A percentile compares a stretch with the other conserved stretches of the same genome.
Conservation (phyloP, 1,139 yeast species). For the Candida sojae region DNA sequence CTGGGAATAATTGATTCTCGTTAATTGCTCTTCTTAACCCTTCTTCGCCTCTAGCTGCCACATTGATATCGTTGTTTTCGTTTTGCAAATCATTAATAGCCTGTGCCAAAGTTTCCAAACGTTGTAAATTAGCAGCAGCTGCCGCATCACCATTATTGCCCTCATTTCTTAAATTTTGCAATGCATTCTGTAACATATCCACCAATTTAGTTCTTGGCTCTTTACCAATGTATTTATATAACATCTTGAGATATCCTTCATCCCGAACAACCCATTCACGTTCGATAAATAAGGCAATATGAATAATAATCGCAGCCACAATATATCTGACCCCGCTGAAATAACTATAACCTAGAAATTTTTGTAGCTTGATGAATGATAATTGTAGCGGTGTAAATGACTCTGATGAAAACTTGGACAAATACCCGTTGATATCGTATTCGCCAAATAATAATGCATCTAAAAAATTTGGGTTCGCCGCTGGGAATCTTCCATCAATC, state of each 20-base stretch:
- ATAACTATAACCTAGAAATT: constrained; percentile 37
- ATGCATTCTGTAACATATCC: constrained; percentile 37
- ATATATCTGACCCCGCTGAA: constrained; percentile 44
- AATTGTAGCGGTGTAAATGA: constrained; percentile 10
- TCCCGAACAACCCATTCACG: constrained; percentile 77
- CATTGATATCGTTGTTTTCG: constrained; percentile 15
- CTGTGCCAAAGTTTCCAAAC: constrained; percentile 30
- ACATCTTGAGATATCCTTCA: constrained; percentile 60
- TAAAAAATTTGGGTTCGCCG: constrained; percentile 30
- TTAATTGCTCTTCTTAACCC: constrained; percentile 23
- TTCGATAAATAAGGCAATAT: constrained; percentile 53
- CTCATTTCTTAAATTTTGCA: constrained; percentile 29
- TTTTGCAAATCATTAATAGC: constrained; percentile 35
- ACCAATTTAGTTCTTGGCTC: constrained; percentile 48
- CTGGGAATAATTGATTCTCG: constrained; percentile 11
- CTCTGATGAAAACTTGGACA: constrained; percentile 3
- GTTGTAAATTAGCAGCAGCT: constrained; percentile 24
- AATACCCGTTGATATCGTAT: constrained; percentile 18
- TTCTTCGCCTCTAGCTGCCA: constrained; percentile 18
- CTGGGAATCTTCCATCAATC: constrained; percentile 53
- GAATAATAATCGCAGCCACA: constrained; percentile 39
- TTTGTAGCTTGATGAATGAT: constrained; percentile 16
- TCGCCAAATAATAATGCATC: constrained; percentile 55
- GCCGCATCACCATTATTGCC: constrained; percentile 21
- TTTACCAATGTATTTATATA: constrained; percentile 58